Evolutionary conservation across 345 rosid genomes (phyloP).

Genomic region (Corchorus capsularis): DNA sequence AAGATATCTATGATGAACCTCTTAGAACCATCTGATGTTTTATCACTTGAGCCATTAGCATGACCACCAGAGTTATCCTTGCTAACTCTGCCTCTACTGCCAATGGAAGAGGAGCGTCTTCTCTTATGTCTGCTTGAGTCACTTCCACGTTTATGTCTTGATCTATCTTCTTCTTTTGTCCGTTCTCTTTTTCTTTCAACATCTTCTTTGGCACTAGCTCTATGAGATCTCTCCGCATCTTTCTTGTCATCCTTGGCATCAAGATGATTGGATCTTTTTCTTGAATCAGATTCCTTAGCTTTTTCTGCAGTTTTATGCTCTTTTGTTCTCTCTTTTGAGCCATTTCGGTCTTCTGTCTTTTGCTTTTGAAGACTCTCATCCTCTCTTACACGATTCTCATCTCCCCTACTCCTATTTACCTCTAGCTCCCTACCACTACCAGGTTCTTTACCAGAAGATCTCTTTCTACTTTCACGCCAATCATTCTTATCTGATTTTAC

Average conservation of each 20-base stretch:
- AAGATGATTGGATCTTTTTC: slow-evolving; percentile 41
- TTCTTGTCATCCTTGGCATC: slow-evolving; percentile 54
- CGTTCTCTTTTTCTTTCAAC: slow-evolving; percentile 11
- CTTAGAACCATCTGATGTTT: slow-evolving; percentile 69
- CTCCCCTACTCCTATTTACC: slow-evolving; percentile 11
- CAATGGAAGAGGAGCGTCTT: slow-evolving; percentile 61
- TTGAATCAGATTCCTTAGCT: slow-evolving; percentile 52
- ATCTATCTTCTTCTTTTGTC: slow-evolving; percentile 16
- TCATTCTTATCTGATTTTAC: slow-evolving; percentile 39
- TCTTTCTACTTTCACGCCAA: slow-evolving; percentile 44
- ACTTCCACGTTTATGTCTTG: slow-evolving; percentile 17
- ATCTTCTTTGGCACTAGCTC: slow-evolving; percentile 36
- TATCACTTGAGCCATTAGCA: slow-evolving; percentile 54
- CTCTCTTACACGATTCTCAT: slow-evolving; percentile 11
- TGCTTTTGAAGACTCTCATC: slow-evolving; percentile 11
- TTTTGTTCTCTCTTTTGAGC: slow-evolving; percentile 47
- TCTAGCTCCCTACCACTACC: slow-evolving; percentile 11
- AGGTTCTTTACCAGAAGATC: slow-evolving; percentile 20
- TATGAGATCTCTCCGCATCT: slow-evolving; percentile 54
- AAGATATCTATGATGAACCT: slow-evolving; percentile 47
- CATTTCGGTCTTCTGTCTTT: slow-evolving; percentile 37
- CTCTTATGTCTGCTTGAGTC: slow-evolving; percentile 70
- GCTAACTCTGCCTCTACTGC: slow-evolving; percentile 53
- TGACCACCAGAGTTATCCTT: slow-evolving; percentile 41
- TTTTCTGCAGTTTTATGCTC: slow-evolving; percentile 45